Percentiles rank a stretch among this genome's conserved stretches.
phyloP scores from a whole-genome alignment of 1,284 basidiomycete genomes.

The Ceratobasidium papillatum region DNA sequence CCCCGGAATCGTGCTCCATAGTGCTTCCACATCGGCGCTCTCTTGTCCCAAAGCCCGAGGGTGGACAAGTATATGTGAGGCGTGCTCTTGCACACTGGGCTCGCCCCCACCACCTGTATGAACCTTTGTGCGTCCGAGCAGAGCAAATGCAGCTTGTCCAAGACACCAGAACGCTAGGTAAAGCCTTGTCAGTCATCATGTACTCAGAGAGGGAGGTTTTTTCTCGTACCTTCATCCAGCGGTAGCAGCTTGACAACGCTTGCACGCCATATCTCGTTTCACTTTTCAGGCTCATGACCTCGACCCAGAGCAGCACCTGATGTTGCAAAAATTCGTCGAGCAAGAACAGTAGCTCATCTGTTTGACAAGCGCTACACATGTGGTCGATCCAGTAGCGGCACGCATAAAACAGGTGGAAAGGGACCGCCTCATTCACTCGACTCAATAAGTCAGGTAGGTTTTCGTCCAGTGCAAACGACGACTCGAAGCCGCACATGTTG shows the following conservation, averaged over 20 bases:
- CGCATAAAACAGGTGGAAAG: not conserved
- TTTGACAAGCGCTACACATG: not conserved
- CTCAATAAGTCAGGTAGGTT: not conserved
- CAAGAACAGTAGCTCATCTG: not conserved
- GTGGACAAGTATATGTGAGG: slow-evolving; percentile 1
- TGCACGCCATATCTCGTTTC: not conserved
- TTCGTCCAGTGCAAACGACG: not conserved
- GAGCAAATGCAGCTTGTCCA: not conserved
- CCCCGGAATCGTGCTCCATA: not conserved
- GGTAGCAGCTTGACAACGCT: not conserved
- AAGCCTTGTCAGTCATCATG: too few relatives aligned
- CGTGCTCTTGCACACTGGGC: not conserved
- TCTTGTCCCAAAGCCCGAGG: not conserved
- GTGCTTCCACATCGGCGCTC: not conserved
- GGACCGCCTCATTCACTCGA: not conserved
- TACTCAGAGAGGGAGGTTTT: too few relatives aligned
- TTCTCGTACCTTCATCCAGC: not conserved
- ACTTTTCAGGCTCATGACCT: slow-evolving; percentile 1
- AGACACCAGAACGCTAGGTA: not conserved
- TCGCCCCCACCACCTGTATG: not conserved
- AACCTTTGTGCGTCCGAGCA: not conserved
- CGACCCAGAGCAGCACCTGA: not conserved
- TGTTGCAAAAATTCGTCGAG: not conserved
- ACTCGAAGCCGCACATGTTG: not conserved
- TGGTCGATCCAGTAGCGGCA: not conserved